These are phyloP conservation scores for Leccinum fallax DNA, from an alignment of 1,284 basidiomycete species.

Conservation along the genomic window DNA sequence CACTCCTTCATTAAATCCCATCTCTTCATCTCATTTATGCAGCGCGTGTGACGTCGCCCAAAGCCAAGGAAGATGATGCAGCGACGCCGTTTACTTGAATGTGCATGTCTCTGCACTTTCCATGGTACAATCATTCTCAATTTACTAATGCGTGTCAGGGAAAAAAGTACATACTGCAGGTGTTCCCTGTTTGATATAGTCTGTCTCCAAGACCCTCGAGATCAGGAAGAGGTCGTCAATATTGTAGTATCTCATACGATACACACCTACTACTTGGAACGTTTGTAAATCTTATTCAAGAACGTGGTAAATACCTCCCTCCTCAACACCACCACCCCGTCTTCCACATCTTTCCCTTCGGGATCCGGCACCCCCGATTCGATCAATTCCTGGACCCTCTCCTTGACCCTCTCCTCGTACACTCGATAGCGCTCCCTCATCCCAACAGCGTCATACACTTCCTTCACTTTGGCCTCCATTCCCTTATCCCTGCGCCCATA, in stretches of 20 bases:
- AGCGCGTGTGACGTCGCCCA: neutral
- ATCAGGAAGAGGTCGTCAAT: too few relatives aligned
- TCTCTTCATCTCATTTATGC: neutral
- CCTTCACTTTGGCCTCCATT: conserved; percentile 66
- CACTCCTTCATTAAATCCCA: neutral
- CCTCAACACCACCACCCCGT: conserved; percentile 46
- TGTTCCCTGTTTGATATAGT: too few relatives aligned
- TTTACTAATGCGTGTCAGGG: too few relatives aligned
- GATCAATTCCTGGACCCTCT: conserved; percentile 58
- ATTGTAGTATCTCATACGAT: too few relatives aligned
- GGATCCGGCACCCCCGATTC: conserved; percentile 56
- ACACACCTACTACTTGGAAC: conserved; percentile 9
- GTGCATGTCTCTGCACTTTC: too few relatives aligned
- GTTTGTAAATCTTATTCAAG: conserved; percentile 19
- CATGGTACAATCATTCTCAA: too few relatives aligned
- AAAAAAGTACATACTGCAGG: too few relatives aligned
- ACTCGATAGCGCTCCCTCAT: conserved; percentile 58
- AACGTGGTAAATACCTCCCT: conserved; percentile 39
- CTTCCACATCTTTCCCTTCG: conserved; percentile 33
- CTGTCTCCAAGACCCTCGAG: too few relatives aligned
- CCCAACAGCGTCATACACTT: conserved; percentile 65
- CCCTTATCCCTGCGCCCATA: conserved; percentile 82
- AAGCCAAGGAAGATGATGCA: neutral
- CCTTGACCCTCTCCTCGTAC: conserved; percentile 72
- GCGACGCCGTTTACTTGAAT: too few relatives aligned